Base-by-base conservation (phyloP, 805 yeast species). In the Nakazawaea ambrosiae region DNA sequence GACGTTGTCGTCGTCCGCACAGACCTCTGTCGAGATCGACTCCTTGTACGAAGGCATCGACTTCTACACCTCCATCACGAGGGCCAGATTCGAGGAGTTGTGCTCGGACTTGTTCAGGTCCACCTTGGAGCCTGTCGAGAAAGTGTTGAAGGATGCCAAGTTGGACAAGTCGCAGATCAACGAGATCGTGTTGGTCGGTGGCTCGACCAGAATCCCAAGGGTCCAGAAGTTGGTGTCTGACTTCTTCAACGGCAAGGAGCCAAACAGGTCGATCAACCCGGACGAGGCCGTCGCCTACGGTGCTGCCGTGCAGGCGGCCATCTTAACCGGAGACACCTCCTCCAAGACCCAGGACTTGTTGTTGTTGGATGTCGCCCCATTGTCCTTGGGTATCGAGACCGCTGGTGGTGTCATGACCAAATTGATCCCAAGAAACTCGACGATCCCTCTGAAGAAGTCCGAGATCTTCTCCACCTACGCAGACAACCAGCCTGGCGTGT, bases 281-380 rank as follows among this genome's bases (percentile, higher is more conserved):
- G 97, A 88, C 75, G 97, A 88, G 73, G 97, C 97, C 58, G 97
- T 88, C 66, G 97, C 97, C 58, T 88, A 88, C 71, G 96, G 97
- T 81, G 97, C 97, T 53, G 96, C 96, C 47, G 96, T 88, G 51
- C 97, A 88, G 74, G 96, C 96, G 51, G 96, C 96, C 51, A 88
- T 88, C 60, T 77, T 88, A 61, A 78, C 96, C 45, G 97, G 97
- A 71, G 96, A 88, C 68, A 81, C 90, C 52, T 88, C 96, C 29
- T 80, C 95, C 45, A 87, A 87, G 82, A 89, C 96, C 45, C 96
- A 88, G 73, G 97, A 88, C 65, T 73, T 88, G 65, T 73, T 90
- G 61, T 75, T 89, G 59, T 78, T 90, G 62, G 97, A 89, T 77
- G 97, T 89, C 64, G 94, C 97, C 57, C 97, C 97, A 38, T 66